A percentile compares a stretch with the other conserved stretches of the same genome.
Evolutionary conservation across 1,139 yeast genomes (phyloP).

Genomic region (Saccharomyces hybrid): DNA sequence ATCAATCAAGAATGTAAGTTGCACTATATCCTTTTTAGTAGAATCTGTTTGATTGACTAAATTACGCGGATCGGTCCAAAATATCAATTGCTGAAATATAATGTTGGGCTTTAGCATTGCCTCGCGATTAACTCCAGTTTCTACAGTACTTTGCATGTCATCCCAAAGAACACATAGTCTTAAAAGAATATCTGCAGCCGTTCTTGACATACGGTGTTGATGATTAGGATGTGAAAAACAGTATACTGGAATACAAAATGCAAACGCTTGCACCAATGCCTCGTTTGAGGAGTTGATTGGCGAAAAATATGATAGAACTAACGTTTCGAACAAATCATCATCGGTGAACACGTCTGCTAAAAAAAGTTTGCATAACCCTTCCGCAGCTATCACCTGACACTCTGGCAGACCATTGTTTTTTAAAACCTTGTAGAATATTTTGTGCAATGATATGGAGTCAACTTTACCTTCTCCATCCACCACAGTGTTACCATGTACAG

Average conservation of each 20-base stretch:
- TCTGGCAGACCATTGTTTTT: constrained; percentile 51
- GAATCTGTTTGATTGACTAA: constrained; percentile 47
- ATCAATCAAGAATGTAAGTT: constrained; percentile 51
- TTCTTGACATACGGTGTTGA: constrained; percentile 58
- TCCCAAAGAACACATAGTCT: constrained; percentile 40
- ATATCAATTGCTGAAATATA: constrained; percentile 65
- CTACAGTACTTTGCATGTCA: constrained; percentile 33
- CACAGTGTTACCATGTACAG: constrained; percentile 66
- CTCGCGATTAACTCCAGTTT: constrained; percentile 30
- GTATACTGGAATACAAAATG: constrained; percentile 87
- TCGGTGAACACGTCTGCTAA: constrained; percentile 70
- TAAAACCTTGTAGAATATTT: constrained; percentile 61
- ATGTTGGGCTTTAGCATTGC: constrained; percentile 45
- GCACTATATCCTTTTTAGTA: constrained; percentile 41
- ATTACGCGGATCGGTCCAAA: constrained; percentile 82
- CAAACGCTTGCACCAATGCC: constrained; percentile 68
- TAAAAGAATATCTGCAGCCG: constrained; percentile 60
- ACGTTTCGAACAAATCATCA: constrained; percentile 62
- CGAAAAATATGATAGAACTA: constrained; percentile 68
- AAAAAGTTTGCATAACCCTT: constrained; percentile 76
- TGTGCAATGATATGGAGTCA: constrained; percentile 53
- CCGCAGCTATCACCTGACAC: constrained; percentile 76
- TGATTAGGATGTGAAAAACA: constrained; percentile 72
- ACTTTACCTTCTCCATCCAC: constrained; percentile 59
- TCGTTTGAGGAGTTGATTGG: constrained; percentile 58